These are phyloP conservation scores for Heritiera fomes DNA, from an alignment of 345 rosid species.

Conservation along the genomic window DNA sequence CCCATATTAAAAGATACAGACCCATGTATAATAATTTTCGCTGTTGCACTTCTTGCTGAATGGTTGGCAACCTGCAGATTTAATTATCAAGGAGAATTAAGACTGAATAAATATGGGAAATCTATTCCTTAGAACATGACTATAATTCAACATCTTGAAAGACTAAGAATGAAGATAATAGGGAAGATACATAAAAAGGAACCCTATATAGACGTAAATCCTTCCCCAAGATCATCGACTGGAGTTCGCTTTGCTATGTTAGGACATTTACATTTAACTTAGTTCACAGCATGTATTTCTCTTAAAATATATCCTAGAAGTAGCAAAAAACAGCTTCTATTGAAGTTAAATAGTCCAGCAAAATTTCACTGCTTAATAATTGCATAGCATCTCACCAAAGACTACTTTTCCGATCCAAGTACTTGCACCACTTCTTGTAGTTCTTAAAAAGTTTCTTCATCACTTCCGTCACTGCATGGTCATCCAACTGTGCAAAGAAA, in stretches of 20 bases:
- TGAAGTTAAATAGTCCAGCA: not conserved
- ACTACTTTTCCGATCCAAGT: conserved; percentile 94
- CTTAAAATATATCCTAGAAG: not conserved
- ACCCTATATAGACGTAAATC: not conserved
- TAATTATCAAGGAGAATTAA: conserved; percentile 17
- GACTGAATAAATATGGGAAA: conserved; percentile 12
- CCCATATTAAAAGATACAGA: conserved; percentile 97
- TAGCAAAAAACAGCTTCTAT: not conserved
- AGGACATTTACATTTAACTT: not conserved
- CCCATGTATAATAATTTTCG: conserved; percentile 95
- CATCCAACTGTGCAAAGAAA: conserved; percentile 68
- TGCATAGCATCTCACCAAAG: conserved; percentile 66
- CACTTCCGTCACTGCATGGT: conserved; percentile 88
- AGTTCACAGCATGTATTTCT: not conserved
- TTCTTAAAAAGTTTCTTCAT: conserved; percentile 99
- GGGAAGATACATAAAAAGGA: not conserved
- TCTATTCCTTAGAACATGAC: not conserved
- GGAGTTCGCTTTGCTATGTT: not conserved
- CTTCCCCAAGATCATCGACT: not conserved
- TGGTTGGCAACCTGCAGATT: conserved; percentile 89
- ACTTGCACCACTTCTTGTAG: conserved; percentile 99
- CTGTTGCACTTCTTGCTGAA: conserved; percentile 99
- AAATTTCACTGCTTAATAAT: not conserved
- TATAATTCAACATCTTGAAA: not conserved
- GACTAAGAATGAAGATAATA: not conserved